Evolutionary conservation across 1,284 basidiomycete species (phyloP), one percentile per base, ranked within the genome.

Genomic region (Sporisorium iseilematis-ciliati): DNA sequence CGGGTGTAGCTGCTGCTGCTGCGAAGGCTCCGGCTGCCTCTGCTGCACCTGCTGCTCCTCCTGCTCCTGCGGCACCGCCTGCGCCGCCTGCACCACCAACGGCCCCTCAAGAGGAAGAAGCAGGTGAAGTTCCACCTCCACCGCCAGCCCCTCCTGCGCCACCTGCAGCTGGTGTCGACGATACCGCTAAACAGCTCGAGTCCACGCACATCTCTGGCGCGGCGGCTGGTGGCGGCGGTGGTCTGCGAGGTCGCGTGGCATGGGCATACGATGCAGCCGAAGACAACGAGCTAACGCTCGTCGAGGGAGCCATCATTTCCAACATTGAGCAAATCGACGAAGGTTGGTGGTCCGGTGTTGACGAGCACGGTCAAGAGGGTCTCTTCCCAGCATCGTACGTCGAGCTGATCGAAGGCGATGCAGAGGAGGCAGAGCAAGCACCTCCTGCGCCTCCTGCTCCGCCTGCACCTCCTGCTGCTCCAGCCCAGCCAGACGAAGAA

Each of bases 331-430:
- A 82, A 63, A 71, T 82, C 16, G 83, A 84, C 54, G 82, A 85
- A 35, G 83, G 82, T 7, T 85, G 83, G 83, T 85, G 83, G 83
- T 78, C 77, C 8, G 83, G 82, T 33, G 75, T 78, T 4, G 81
- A 64, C 14, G 70, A 78, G 7, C 57, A 79, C 18, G 83, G 83
- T 7, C 51, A 74, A 2, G 77, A 77, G 20, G 83, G 83, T 11
- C 70, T 85, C 1, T 84, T 85, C 76, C 83, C 83, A 10, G 75
- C 83, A 2, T 78, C 76, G 33, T 85, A 85, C 56, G 77, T 85
- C 33, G 83, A 83, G 61, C 60, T 84, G 20, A 51, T 80, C 12
- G 74, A 79, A 23, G 67, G 46, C 21, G 69, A 60, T n/a, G 46
- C 21, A 5, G 56, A 57, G 35, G 14, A 35, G 4, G 43, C 59